Base-by-base conservation (phyloP, 2,329 filamentous ascomycete genomes). In the Ceratocystis ficicola region DNA sequence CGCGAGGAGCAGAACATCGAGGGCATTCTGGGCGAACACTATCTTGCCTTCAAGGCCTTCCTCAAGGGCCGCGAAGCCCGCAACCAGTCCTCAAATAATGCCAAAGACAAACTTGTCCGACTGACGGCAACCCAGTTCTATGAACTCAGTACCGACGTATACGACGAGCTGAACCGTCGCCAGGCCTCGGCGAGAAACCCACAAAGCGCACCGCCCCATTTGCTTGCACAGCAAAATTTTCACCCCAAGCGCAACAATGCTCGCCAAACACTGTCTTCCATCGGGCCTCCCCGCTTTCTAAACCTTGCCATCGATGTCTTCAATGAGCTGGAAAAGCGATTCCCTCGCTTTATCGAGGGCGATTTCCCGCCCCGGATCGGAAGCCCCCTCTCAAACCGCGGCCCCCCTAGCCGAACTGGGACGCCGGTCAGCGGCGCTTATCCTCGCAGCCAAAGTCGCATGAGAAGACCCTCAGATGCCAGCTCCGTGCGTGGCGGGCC, bases 181-280 rank as follows among this genome's bases (percentile, higher is more conserved):
- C 92, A 97, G 75, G 83, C 88, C 70, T 80, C 81, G 63, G 81
- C 81, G 65, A 77, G 83, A 68, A 82, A 80, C 70, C 78, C 79
- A 28, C 79, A 77, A 69, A 75, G 76, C 2, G 81, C 82, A n/a
- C 89, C 90, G 1, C 78, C 84, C 12, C 95, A 86, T 73, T 82
- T 99, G 5, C 78, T 89, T 28, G 90, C 94, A n/a, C 90, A 93
- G 74, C 83, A 87, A 69, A 87, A 86, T 69, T 97, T 97, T 76
- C 94, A 99, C 75, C 91, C 92, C 1, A 99, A 97, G 77, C 87
- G 94, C 69, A 99, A 99, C 73, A 92, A 97, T 75, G 94, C 94
- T n/a, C 85, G 94, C 50, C 91, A 96, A 75, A 95, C 95, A 75
- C 83, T 99, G 22, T 93, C 91, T 0, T 95, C 92, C 0, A 83